Conservation (phyloP, 2,329 filamentous ascomycete genomes). For the Chaetomiaceae sp. region DNA sequence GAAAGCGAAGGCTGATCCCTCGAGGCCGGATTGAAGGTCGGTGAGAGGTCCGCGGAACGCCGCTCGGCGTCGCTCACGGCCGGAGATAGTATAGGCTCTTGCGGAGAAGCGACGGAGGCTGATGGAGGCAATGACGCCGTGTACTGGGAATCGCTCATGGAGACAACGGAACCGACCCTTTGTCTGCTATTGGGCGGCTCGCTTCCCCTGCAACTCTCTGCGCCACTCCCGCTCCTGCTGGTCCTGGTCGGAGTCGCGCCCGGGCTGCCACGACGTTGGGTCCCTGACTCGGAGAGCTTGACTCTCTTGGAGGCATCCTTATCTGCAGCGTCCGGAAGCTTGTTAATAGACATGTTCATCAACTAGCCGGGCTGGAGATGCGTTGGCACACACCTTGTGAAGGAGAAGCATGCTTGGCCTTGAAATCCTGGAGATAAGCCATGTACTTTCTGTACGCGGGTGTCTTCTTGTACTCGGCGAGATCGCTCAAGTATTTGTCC, state of each 20-base stretch:
- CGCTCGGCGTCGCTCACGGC: constrained; percentile 36
- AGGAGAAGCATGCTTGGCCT: constrained; percentile 61
- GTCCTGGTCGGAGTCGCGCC: constrained; percentile 38
- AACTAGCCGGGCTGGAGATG: not conserved
- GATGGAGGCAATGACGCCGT: constrained; percentile 37
- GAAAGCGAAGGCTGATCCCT: constrained; percentile 24
- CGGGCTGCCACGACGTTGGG: constrained; percentile 37
- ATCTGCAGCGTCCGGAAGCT: constrained; percentile 31
- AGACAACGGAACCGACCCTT: constrained; percentile 46
- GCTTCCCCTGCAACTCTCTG: constrained; percentile 45
- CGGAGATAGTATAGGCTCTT: constrained; percentile 45
- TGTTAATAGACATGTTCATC: not conserved
- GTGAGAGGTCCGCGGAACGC: constrained; percentile 28
- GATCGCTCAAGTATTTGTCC: constrained; percentile 69
- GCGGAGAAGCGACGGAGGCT: constrained; percentile 36
- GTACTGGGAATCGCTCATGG: constrained; percentile 43
- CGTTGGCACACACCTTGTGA: constrained; percentile 45
- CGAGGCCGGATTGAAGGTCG: constrained; percentile 26
- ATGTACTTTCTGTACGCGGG: constrained; percentile 63
- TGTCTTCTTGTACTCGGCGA: constrained; percentile 75
- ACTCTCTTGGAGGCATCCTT: constrained; percentile 48
- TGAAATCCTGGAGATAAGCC: constrained; percentile 73
- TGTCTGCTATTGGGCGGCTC: constrained; percentile 47
- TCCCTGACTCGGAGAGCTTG: constrained; percentile 40
- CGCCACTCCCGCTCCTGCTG: constrained; percentile 42